Evolutionary conservation across 2,329 filamentous ascomycete species (phyloP), one percentile per base, ranked within the genome.

Genomic region (Diaporthe humulicola): DNA sequence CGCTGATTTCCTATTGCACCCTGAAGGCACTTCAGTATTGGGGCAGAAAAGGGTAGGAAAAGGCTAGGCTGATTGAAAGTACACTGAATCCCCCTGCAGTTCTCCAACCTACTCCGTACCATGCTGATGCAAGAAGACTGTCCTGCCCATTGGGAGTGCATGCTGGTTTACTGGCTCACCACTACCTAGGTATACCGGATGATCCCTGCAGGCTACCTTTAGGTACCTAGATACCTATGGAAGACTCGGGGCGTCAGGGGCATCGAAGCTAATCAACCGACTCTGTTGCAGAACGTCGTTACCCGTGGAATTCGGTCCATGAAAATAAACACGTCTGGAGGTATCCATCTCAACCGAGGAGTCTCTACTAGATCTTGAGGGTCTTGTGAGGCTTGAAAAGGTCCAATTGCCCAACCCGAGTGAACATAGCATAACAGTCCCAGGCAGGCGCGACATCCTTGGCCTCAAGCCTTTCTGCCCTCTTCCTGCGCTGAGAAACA

Each of bases 401-500:
- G 60, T n/a, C 7, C 25, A n/a, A 25, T 22, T 15, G 28, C 28
- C 28, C 60, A 48, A 48, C 30, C 28, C 61, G 42, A 48, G 14
- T 36, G 42, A n/a, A 36, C 28, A n/a, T n/a, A 48, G 25, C 28
- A 22, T 9, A 15, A 36, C 40, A 38, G 30, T 17, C 33, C 45
- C 7, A 9, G 30, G 12, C 64, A 52, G 45, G 64, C 64, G 64
- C 64, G 45, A 67, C 30, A 38, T 67, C 42, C 45, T 40, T 22
- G 42, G 60, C 28, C 19, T 48, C 40, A n/a, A 19, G 22, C 60
- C 40, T 48, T 30, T 30, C 60, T 25, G 60, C 25, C 30, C 9
- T 19, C n/a, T 40, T 17, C 36, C 56, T 58, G 56, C 33, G 19
- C n/a, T 12, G 4, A 17, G 15, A 12, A 14, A 9, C 42, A 36